Evolutionary conservation across 2,329 filamentous ascomycete species (phyloP), one percentile per base, ranked within the genome.

Genomic region (Aureobasidium uvarum): DNA sequence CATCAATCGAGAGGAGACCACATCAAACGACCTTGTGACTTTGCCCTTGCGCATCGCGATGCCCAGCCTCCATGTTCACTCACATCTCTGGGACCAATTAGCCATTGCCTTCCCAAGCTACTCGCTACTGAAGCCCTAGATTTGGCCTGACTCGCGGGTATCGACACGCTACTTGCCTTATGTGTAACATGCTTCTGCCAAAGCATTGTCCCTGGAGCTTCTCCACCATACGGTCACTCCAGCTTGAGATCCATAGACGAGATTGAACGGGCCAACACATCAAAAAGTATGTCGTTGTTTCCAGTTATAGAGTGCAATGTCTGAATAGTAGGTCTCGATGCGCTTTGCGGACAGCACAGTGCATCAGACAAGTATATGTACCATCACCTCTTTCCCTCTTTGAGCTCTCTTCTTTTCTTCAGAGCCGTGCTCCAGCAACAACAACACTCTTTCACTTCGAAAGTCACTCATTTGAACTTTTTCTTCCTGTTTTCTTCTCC

Each of bases 371-470:
- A 51, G 58, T 62, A 62, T 62, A 50, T 62, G 51, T 51, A 51
- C 8, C 28, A 28, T 3, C 36, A 23, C 5, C 45, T 31, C 58
- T 41, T 28, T n/a, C 39, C 7, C 46, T 20, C 48, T 38, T 2
- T 10, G 6, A 20, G 28, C 20, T 46, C 45, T 51, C 41, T 31
- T 20, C 39, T 50, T 36, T 36, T 46, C 55, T 54, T 31, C 58
- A 66, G 62, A 65, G 66, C 62, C 51, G 55, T 46, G 66, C 63
- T 67, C 66, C 62, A 56, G 50, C 50, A 58, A 51, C 43, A 13
- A 16, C 10, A 41, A 28, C 23, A 38, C 62, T 58, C 48, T 33
- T 54, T 60, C 31, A 23, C 33, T 23, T 23, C 33, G 46, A 52
- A 52, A 51, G 23, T 55, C 60, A 45, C 23, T 64, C 51, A 50